phyloP scores from a whole-genome alignment of 495 filamentous ascomycete species.

The Tuber calosporum region DNA sequence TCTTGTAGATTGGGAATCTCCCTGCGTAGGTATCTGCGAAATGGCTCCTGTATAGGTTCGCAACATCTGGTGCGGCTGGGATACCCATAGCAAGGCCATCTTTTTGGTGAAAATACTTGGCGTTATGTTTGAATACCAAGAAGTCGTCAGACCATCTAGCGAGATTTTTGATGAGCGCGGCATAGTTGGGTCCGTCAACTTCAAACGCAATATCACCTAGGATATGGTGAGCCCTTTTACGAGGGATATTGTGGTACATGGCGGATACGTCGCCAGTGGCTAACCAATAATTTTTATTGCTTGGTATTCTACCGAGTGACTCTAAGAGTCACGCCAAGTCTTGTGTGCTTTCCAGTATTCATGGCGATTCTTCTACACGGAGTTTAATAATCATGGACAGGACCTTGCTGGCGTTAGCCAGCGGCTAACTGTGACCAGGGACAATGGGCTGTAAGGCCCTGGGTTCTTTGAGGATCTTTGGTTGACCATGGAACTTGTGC shows the following conservation, averaged over 20 bases:
- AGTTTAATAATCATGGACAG: neutral
- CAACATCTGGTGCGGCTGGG: neutral
- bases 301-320: no score
- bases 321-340: no score
- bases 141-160: neutral
- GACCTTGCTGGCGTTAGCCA: neutral
- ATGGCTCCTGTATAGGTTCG: conserved; percentile 3
- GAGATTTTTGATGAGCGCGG: neutral
- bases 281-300: neutral
- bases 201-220: neutral
- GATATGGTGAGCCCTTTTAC: neutral
- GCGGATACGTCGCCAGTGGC: conserved; percentile 2
- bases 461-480: conserved; percentile 6
- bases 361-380: no score
- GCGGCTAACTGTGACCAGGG: conserved; percentile 4
- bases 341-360: no score
- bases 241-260: conserved; percentile 1
- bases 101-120: neutral
- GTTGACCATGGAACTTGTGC: conserved; percentile 9
- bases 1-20: neutral
- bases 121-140: neutral
- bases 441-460: neutral
- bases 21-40: neutral
- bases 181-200: no score
- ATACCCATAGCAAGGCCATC: conserved; percentile 4